These are phyloP conservation scores for Limnomonas spitsbergensis DNA, from an alignment of 139 green algal species.

Conservation along the genomic window DNA sequence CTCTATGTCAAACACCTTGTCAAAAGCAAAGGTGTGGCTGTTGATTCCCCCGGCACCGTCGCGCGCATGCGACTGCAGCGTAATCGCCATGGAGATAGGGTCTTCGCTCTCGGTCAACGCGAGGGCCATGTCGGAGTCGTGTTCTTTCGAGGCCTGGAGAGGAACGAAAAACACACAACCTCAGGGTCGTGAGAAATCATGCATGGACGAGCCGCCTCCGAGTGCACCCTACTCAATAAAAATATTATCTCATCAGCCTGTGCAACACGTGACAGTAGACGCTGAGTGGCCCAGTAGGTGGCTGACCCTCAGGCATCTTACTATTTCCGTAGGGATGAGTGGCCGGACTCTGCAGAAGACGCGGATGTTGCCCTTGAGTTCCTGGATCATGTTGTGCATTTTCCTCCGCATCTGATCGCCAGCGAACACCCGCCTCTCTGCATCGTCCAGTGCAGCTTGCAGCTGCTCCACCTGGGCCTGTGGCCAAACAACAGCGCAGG, in stretches of 20 bases:
- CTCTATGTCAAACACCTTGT: conserved; percentile 81
- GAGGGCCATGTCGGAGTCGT: conserved; percentile 25
- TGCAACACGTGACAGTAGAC: no score
- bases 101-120: conserved; percentile 39
- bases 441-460: not conserved
- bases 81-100: conserved; percentile 21
- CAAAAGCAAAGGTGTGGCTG: conserved; percentile 57
- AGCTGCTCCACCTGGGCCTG: not conserved
- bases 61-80: not conserved
- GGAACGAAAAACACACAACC: no score
- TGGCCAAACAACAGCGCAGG: no score
- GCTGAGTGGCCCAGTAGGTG: no score
- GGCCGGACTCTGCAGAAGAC: conserved; percentile 88
- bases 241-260: no score
- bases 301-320: not conserved
- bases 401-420: conserved; percentile 18
- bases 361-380: conserved; percentile 92
- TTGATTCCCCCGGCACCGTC: not conserved
- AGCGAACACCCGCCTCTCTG: not conserved
- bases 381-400: conserved; percentile 88
- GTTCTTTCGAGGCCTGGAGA: conserved; percentile 4
- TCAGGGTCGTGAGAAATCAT: no score
- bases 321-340: conserved; percentile 28
- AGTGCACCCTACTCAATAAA: no score
- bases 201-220: no score